Conservation (phyloP, 2,329 filamentous ascomycete species). For the Fusarium virguliforme region DNA sequence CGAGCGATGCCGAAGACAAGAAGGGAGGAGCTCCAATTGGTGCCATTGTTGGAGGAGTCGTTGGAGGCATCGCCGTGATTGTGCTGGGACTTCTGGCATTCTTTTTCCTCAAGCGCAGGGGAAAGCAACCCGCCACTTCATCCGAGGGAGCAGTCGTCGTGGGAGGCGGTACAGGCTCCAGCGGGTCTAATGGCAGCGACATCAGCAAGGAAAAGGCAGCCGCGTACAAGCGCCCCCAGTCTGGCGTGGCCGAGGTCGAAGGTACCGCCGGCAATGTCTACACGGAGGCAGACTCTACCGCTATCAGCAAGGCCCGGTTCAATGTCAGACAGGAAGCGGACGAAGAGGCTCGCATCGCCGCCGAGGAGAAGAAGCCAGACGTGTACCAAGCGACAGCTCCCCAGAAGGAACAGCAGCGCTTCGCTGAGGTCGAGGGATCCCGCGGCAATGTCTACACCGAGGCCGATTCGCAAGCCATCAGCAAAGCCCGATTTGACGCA, state of each 20-base stretch:
- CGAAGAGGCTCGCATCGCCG: not conserved
- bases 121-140: not conserved
- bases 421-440: not conserved
- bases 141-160: not conserved
- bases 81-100: constrained; percentile 27
- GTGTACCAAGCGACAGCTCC: not conserved
- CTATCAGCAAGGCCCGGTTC: constrained; percentile 12
- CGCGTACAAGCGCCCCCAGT: not conserved
- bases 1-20: not conserved
- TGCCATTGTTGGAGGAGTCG: constrained; percentile 40
- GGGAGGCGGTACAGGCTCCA: not conserved
- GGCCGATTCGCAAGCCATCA: constrained; percentile 6
- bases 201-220: constrained; percentile 6
- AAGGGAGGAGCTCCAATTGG: constrained; percentile 23
- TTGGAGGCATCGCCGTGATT: constrained; percentile 38
- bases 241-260: constrained; percentile 15
- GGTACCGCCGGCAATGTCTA: constrained; percentile 30
- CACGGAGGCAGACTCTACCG: constrained; percentile 15
- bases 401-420: not conserved
- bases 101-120: constrained; percentile 32
- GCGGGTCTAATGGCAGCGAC: not conserved
- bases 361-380: not conserved
- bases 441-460: constrained; percentile 10
- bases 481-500: not conserved
- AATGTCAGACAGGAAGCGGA: constrained; percentile 1